Evolutionary conservation across 441 rosid species (phyloP).

Genomic region (Breynia disticha): DNA sequence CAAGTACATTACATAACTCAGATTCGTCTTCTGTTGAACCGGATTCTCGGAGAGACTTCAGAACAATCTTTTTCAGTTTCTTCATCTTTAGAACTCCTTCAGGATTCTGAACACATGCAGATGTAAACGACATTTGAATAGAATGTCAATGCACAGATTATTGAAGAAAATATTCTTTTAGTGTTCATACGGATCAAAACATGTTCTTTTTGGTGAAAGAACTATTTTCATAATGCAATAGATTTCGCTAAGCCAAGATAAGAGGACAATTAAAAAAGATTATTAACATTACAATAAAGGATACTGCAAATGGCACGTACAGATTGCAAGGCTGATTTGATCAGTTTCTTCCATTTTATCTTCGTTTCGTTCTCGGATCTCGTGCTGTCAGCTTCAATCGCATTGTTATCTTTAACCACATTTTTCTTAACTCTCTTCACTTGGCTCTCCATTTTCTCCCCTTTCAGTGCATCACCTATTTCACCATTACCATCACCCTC

Average conservation of each 20-base stretch:
- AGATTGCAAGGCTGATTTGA: slow-evolving; percentile 50
- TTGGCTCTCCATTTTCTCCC: slow-evolving; percentile 13
- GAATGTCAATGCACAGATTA: too few relatives aligned
- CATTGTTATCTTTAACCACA: slow-evolving; percentile 11
- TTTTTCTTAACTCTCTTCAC: slow-evolving; percentile 33
- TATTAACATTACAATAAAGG: background rate
- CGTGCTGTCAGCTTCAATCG: slow-evolving; percentile 10
- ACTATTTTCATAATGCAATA: too few relatives aligned
- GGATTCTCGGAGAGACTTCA: slow-evolving; percentile 41
- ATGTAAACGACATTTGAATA: too few relatives aligned
- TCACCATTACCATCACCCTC: slow-evolving; percentile 12
- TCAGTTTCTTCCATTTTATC: slow-evolving; percentile 78
- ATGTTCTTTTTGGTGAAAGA: too few relatives aligned
- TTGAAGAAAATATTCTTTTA: too few relatives aligned
- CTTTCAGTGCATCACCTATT: slow-evolving; percentile 16
- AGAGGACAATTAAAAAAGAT: background rate
- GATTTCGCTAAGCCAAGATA: too few relatives aligned
- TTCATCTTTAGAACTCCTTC: slow-evolving; percentile 62
- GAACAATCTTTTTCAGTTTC: slow-evolving; percentile 56
- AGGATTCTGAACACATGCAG: slow-evolving; percentile 37
- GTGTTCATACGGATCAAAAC: too few relatives aligned
- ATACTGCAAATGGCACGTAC: slow-evolving; percentile 31
- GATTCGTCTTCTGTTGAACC: slow-evolving; percentile 35
- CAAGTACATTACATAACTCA: slow-evolving; percentile 31
- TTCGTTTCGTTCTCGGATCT: slow-evolving; percentile 33